Conservation (phyloP, 441 rosid genomes). For the Flueggea neowawraea region DNA sequence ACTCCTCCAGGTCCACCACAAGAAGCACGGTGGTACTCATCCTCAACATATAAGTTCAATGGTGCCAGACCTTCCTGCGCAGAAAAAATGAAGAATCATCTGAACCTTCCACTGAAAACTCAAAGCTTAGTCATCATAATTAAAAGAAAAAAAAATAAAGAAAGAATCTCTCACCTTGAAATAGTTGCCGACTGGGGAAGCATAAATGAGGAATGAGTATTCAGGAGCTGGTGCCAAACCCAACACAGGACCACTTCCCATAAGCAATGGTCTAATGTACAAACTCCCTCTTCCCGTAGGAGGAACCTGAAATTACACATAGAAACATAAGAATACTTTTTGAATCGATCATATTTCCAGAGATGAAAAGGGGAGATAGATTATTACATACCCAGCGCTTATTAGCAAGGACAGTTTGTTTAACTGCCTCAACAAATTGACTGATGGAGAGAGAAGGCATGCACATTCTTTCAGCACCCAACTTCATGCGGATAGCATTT, state of each 20-base stretch:
- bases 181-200: slow-evolving; percentile 69
- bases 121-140: neutral
- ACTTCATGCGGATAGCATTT: slow-evolving; percentile 63
- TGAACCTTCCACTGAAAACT: neutral
- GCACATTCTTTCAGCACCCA: slow-evolving; percentile 81
- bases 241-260: slow-evolving; percentile 86
- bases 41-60: slow-evolving; percentile 61
- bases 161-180: slow-evolving; percentile 3
- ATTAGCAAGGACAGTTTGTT: slow-evolving; percentile 59
- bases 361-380: too few relatives aligned
- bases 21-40: slow-evolving; percentile 67
- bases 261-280: slow-evolving; percentile 79
- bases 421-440: slow-evolving; percentile 71
- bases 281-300: slow-evolving; percentile 87
- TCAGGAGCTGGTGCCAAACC: slow-evolving; percentile 86
- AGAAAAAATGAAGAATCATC: neutral
- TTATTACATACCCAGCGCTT: slow-evolving; percentile 63
- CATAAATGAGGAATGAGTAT: slow-evolving; percentile 67
- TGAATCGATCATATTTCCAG: neutral
- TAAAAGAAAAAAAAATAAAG: too few relatives aligned
- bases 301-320: slow-evolving; percentile 46
- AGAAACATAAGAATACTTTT: neutral
- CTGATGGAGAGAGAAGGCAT: slow-evolving; percentile 76
- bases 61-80: slow-evolving; percentile 49
- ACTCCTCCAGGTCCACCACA: slow-evolving; percentile 92